These are phyloP conservation scores for Amphirosellinia nigrospora DNA, from an alignment of 495 filamentous ascomycete species.

Conservation along the genomic window DNA sequence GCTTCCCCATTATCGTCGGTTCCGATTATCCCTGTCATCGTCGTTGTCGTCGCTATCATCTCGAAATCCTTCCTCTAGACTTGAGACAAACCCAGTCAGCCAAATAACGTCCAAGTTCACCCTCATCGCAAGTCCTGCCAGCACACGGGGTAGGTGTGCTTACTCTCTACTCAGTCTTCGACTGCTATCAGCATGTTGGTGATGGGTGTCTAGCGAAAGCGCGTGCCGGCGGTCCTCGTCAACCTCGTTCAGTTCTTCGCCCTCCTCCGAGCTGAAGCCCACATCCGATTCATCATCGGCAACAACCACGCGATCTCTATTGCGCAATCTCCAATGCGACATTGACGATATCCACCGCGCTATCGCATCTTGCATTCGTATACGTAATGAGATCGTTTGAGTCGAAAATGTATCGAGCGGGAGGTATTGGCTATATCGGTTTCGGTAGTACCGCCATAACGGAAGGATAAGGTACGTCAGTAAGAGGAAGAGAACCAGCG, in stretches of 20 bases:
- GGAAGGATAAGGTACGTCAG: conserved; percentile 75
- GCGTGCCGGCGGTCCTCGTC: conserved; percentile 72
- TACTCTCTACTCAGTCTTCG: conserved; percentile 77
- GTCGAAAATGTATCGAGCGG: conserved; percentile 68
- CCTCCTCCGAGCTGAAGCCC: conserved; percentile 58
- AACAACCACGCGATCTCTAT: conserved; percentile 41
- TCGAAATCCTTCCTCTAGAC: conserved; percentile 79
- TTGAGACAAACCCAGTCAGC: conserved; percentile 35
- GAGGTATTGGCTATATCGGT: conserved; percentile 75
- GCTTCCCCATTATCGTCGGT: conserved; percentile 24
- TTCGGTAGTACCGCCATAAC: conserved; percentile 74
- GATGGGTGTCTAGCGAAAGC: conserved; percentile 63
- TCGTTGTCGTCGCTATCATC: conserved; percentile 82
- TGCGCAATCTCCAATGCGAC: conserved; percentile 57
- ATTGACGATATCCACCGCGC: conserved; percentile 59
- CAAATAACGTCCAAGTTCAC: conserved; percentile 4
- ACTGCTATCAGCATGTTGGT: conserved; percentile 55
- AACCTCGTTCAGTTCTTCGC: conserved; percentile 68
- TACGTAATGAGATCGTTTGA: conserved; percentile 66
- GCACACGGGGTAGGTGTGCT: conserved; percentile 25
- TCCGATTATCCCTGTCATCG: conserved; percentile 24
- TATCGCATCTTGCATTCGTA: conserved; percentile 62
- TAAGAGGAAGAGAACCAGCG: conserved; percentile 74
- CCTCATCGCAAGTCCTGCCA: not conserved
- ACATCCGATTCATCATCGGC: conserved; percentile 51